Evolutionary conservation across 495 filamentous ascomycete species (phyloP), one percentile per base, ranked within the genome.

Genomic region (Amorphotheca resinae): DNA sequence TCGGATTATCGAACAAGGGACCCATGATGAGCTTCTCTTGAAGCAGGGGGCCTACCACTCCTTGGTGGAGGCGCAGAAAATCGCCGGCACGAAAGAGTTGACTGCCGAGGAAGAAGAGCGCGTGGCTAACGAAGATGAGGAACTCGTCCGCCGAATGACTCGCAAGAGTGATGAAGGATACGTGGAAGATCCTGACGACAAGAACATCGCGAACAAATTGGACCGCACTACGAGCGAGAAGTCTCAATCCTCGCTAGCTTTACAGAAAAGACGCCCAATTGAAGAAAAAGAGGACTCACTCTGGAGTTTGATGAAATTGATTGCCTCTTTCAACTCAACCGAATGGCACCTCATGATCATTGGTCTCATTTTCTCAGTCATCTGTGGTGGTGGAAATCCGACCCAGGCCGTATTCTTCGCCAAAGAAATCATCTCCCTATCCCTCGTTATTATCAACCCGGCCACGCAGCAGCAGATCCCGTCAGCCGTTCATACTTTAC

Each of bases 351-450:
- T 74, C 18, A 91, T 96, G 83, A 23, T 81, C 4, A 38, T 87
- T 43, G 91, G 86, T 11, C 65, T 95, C 21, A 59, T 82, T 59
- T 85, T 78, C 54, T 79, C 82, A 16, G 69, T 82, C 55, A 80
- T 98, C 49, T 79, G 80, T 44, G 91, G 91, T 54, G 75, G 77
- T 41, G 85, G 79, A 38, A 84, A 95, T 58, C 88, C 91, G 8
- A 79, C 75, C 2, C 87, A 95, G 59, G 77, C 87, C 15, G 79
- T 95, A 47, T 82, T 96, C 58, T 93, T 95, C 51, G 82, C 86
- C 49, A 93, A 94, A 58, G 73, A 82, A 20, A 88, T 98, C 60
- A 74, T 68, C 21, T 65, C 82, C 1, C 62, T 87, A 9, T 44
- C 76, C 68, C 21, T 54, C 1, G 32, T 12, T 70, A 15, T 51